phyloP scores from a whole-genome alignment of 768 basidiomycete species.

The Glaciozyma antarctica region DNA sequence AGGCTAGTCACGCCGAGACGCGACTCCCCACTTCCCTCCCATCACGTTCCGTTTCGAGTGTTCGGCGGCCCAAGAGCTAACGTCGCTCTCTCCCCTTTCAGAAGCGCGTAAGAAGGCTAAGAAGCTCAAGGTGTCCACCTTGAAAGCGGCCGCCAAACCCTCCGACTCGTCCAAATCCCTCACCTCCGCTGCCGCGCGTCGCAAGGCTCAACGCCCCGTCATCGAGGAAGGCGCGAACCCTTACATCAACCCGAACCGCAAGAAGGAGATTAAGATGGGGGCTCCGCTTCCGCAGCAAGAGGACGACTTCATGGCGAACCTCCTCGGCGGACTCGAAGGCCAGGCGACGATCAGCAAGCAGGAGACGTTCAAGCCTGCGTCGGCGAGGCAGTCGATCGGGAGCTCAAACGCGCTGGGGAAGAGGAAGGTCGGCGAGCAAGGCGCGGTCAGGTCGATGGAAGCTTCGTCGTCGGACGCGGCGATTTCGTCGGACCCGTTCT shows the following conservation, averaged over 20 bases:
- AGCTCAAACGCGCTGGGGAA: neutral
- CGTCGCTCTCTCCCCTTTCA: neutral
- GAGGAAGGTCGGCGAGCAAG: neutral
- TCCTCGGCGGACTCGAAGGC: slow-evolving; percentile 64
- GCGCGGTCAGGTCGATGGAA: neutral
- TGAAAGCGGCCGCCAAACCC: slow-evolving; percentile 34
- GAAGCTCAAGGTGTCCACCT: slow-evolving; percentile 47
- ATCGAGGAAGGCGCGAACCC: slow-evolving; percentile 57
- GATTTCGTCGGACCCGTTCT: slow-evolving; percentile 40
- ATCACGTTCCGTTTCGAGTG: neutral
- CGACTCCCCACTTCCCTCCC: neutral
- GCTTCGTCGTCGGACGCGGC: neutral
- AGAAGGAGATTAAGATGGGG: slow-evolving; percentile 35
- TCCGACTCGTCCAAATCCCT: neutral
- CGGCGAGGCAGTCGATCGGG: neutral
- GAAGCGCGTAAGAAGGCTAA: slow-evolving; percentile 40
- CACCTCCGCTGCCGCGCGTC: slow-evolving; percentile 27
- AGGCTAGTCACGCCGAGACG: neutral
- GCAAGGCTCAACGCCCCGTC: slow-evolving; percentile 39
- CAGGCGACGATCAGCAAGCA: slow-evolving; percentile 16
- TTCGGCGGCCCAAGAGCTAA: slow-evolving; percentile 1
- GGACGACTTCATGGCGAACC: slow-evolving; percentile 73
- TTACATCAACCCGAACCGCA: slow-evolving; percentile 48
- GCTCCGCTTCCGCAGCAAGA: slow-evolving; percentile 56
- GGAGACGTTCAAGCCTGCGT: slow-evolving; percentile 3